Evolutionary conservation across 345 rosid genomes (phyloP).

Genomic region (Limnanthes douglasii): DNA sequence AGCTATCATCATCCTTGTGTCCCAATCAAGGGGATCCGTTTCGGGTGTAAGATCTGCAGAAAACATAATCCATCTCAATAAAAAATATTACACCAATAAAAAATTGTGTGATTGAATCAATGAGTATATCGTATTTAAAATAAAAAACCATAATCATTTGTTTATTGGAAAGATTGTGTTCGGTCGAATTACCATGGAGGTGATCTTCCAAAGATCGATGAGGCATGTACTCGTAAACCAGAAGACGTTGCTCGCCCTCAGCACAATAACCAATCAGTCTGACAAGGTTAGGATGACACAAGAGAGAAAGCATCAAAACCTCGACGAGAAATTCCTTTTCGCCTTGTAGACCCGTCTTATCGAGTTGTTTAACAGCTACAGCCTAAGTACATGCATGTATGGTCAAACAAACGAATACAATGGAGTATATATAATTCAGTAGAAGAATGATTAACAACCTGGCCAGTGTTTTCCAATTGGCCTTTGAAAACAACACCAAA

Average conservation of each 20-base stretch:
- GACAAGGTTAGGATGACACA: conserved; percentile 61
- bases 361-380: conserved; percentile 66
- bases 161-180: too few species aligned
- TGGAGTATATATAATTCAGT: background rate
- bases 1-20: conserved; percentile 44
- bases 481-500: conserved; percentile 69
- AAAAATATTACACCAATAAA: background rate
- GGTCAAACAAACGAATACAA: conserved; percentile 1
- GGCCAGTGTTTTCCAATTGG: conserved; percentile 18
- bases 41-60: conserved; percentile 21
- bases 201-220: conserved; percentile 62
- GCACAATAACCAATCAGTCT: conserved; percentile 58
- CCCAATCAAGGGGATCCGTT: conserved; percentile 39
- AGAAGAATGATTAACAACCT: conserved; percentile 21
- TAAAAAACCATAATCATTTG: background rate
- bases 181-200: conserved; percentile 47
- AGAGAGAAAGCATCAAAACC: conserved; percentile 69
- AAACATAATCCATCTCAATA: too few species aligned
- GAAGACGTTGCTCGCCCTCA: conserved; percentile 61
- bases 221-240: conserved; percentile 61
- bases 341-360: conserved; percentile 49
- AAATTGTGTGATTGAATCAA: background rate
- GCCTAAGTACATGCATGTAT: conserved; percentile 17
- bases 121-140: background rate
- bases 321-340: conserved; percentile 77